A percentile compares a stretch with the other conserved stretches of the same genome.
phyloP scores from a whole-genome alignment of 768 basidiomycete genomes.

The Tylopilus intermedius region DNA sequence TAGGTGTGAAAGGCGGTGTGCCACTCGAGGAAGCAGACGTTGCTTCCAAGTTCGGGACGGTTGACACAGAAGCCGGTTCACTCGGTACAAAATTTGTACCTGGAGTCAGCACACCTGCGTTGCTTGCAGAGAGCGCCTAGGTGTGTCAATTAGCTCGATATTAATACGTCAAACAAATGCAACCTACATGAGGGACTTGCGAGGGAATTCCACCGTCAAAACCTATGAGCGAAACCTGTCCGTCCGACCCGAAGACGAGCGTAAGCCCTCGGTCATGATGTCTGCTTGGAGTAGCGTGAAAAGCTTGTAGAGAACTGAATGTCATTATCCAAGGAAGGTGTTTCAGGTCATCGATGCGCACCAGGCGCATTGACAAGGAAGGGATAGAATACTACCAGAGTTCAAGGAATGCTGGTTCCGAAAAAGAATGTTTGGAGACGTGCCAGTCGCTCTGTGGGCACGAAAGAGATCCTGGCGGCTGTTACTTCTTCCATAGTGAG shows the following conservation, averaged over 20 bases:
- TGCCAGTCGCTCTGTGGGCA: conserved; percentile 2
- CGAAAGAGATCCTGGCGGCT: background rate
- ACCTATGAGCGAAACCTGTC: conserved; percentile 27
- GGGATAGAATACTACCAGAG: conserved; percentile 14
- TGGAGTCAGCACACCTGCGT: background rate
- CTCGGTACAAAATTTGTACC: conserved; percentile 1
- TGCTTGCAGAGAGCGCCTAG: conserved; percentile 9
- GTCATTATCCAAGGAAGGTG: conserved; percentile 17
- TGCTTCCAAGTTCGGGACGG: conserved; percentile 18
- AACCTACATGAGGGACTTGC: conserved; percentile 5
- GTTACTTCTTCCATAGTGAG: background rate
- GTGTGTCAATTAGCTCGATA: background rate
- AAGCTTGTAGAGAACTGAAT: conserved; percentile 6
- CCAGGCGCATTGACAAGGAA: conserved; percentile 22
- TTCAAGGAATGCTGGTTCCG: conserved; percentile 1
- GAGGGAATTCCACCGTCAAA: conserved; percentile 6
- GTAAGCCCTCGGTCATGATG: conserved; percentile 20
- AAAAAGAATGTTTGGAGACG: conserved; percentile 2
- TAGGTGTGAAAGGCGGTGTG: conserved; percentile 1
- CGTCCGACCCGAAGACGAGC: conserved; percentile 25
- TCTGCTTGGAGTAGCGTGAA: conserved; percentile 8
- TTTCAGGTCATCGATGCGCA: conserved; percentile 24
- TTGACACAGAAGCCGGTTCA: conserved; percentile 3
- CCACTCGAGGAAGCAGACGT: conserved; percentile 10
- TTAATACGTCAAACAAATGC: background rate